These are phyloP conservation scores for Themeda triandra DNA, from an alignment of 176 grass and related monocot genomes.

Conservation along the genomic window DNA sequence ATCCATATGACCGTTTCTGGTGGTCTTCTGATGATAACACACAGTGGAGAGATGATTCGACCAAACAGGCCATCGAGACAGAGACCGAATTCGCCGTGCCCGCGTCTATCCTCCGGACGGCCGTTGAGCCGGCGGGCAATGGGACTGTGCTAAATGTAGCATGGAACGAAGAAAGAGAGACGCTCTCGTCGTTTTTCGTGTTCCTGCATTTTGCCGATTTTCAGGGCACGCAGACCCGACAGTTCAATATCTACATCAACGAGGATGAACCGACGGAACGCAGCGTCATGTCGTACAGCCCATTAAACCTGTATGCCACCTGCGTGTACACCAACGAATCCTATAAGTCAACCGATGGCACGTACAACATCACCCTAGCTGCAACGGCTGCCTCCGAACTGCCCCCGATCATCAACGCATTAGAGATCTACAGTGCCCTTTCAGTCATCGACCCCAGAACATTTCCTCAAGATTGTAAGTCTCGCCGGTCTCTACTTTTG, in stretches of 20 bases:
- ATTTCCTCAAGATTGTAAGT: slow-evolving; percentile 12
- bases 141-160: too few relatives aligned
- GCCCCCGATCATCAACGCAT: slow-evolving; percentile 32
- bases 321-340: background rate
- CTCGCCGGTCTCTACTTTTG: too few relatives aligned
- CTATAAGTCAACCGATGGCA: background rate
- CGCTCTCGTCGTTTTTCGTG: too few relatives aligned
- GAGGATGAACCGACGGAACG: background rate
- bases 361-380: background rate
- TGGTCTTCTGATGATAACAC: too few relatives aligned
- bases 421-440: background rate
- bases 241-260: background rate
- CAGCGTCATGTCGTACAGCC: background rate
- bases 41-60: too few relatives aligned
- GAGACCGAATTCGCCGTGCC: too few relatives aligned
- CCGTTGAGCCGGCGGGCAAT: too few relatives aligned
- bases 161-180: too few relatives aligned
- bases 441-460: background rate
- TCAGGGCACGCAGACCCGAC: background rate
- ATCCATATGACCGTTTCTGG: too few relatives aligned
- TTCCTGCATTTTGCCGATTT: background rate
- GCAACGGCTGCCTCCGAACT: background rate
- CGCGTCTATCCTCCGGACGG: too few relatives aligned
- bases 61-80: too few relatives aligned
- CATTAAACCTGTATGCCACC: background rate